phyloP scores from a whole-genome alignment of 176 grass and related monocot genomes.

The Hordeum marinum region DNA sequence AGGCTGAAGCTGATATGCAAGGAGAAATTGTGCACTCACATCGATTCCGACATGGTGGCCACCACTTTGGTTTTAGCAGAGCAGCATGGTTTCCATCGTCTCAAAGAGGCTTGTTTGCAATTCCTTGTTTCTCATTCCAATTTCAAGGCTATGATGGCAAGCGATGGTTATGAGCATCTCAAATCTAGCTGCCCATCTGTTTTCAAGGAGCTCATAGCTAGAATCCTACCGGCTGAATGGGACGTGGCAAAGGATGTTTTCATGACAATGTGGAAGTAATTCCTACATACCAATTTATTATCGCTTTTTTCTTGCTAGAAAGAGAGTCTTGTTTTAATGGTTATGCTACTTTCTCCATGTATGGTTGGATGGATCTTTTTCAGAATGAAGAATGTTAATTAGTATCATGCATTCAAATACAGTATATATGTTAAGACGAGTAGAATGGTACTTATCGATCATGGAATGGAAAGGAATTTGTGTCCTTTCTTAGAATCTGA shows the following conservation, averaged over 20 bases:
- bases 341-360: neutral
- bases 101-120: neutral
- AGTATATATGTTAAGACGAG: neutral
- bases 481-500: too few species aligned
- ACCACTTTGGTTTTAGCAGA: neutral
- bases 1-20: neutral
- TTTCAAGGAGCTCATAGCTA: neutral
- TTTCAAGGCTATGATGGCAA: neutral
- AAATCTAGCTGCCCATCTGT: neutral
- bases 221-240: neutral
- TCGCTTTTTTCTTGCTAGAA: neutral
- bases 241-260: neutral
- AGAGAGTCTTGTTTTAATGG: neutral
- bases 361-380: neutral
- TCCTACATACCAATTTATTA: neutral
- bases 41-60: neutral
- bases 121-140: neutral
- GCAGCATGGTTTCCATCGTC: neutral
- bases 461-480: too few species aligned
- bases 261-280: neutral
- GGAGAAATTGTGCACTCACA: neutral
- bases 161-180: neutral
- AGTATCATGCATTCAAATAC: neutral
- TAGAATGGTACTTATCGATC: neutral
- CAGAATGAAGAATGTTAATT: too few species aligned